Percentiles rank a stretch among this genome's conserved stretches.
Evolutionary conservation across 2,329 filamentous ascomycete genomes (phyloP).

Genomic region (Paecilomyces sp.): DNA sequence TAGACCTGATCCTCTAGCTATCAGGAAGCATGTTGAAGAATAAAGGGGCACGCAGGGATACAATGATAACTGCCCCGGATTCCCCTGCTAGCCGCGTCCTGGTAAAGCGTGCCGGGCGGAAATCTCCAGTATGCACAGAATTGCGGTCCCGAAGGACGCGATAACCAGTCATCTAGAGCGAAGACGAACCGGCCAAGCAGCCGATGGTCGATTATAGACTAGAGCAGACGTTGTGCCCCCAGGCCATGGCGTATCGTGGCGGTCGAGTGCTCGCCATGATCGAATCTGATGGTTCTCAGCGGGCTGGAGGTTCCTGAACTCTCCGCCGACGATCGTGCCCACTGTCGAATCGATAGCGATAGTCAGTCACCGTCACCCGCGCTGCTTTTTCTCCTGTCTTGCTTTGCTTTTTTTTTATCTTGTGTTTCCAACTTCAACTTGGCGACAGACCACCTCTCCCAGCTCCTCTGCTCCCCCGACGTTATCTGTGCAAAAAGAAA

Average conservation of each 20-base stretch:
- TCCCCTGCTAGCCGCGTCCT: not conserved
- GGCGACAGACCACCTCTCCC: not conserved
- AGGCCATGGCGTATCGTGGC: not conserved
- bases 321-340: not conserved
- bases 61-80: not conserved
- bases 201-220: not conserved
- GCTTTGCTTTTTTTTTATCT: not conserved
- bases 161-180: not conserved
- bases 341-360: not conserved
- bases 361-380: not conserved
- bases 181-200: not conserved
- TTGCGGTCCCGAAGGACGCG: not conserved
- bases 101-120: not conserved
- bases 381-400: not conserved
- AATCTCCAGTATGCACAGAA: not conserved
- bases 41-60: not conserved
- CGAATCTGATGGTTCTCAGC: not conserved
- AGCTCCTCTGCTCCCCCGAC: not conserved
- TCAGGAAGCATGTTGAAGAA: not conserved
- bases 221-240: not conserved
- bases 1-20: not conserved
- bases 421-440: not conserved
- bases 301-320: not conserved
- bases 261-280: not conserved
- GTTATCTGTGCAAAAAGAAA: not conserved